Evolutionary conservation across 2,329 filamentous ascomycete genomes (phyloP).

Genomic region (Microsporum canis): DNA sequence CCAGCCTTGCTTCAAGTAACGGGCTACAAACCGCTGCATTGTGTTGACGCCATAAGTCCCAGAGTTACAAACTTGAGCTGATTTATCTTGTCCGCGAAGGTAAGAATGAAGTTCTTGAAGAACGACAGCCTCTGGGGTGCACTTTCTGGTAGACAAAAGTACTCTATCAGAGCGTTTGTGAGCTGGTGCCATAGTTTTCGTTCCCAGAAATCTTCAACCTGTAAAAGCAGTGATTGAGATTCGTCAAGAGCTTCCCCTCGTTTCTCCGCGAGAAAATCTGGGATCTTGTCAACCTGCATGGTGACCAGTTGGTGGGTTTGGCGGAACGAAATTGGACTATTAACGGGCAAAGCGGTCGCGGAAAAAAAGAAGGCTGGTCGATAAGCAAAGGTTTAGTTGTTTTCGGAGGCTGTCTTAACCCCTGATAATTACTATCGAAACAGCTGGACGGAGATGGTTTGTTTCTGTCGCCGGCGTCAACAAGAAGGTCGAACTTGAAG

Average conservation of each 20-base stretch:
- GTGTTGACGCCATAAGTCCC: conserved; percentile 72
- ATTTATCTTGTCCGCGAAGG: conserved; percentile 97
- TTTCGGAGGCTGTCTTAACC: neutral
- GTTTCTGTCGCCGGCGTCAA: conserved; percentile 4
- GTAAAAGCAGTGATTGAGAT: conserved; percentile 74
- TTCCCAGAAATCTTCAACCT: conserved; percentile 96
- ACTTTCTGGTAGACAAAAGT: conserved; percentile 75
- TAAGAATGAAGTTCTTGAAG: conserved; percentile 90
- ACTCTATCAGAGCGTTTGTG: conserved; percentile 74
- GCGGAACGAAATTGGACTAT: neutral
- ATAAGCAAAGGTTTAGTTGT: neutral
- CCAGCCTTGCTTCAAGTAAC: neutral
- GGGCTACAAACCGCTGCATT: conserved; percentile 44
- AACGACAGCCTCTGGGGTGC: conserved; percentile 73
- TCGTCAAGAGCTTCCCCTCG: conserved; percentile 78
- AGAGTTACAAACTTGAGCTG: conserved; percentile 92
- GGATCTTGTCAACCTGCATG: conserved; percentile 81
- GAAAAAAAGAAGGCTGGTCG: neutral
- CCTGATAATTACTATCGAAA: neutral
- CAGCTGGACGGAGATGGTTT: neutral
- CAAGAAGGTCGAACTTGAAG: conserved; percentile 11
- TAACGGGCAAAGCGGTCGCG: neutral
- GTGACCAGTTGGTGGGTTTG: conserved; percentile 12
- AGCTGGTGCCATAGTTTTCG: conserved; percentile 98
- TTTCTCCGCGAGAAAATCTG: conserved; percentile 84